A percentile compares a stretch with the other conserved stretches of the same genome.
These are phyloP conservation scores for Chlamydomonas incerta DNA, from an alignment of 139 green algal species.

Conservation along the genomic window DNA sequence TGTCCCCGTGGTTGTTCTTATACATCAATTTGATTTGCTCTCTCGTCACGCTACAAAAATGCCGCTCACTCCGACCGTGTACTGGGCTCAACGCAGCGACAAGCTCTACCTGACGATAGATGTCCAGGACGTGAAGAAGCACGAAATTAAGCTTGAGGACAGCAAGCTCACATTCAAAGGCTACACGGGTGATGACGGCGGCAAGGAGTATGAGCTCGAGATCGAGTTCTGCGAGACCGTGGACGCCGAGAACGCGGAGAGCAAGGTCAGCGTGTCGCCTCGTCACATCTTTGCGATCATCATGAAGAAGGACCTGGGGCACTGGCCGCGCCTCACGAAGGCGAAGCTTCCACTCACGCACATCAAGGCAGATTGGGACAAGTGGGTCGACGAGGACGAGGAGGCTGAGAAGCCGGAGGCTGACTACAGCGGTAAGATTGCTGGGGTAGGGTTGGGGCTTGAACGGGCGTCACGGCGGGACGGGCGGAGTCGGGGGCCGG, in stretches of 20 bases:
- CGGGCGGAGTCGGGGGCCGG: too few relatives aligned
- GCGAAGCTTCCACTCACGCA: conserved; percentile 46
- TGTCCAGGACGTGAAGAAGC: conserved; percentile 68
- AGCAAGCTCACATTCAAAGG: conserved; percentile 70
- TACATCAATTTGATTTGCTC: background rate
- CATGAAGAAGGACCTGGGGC: conserved; percentile 69
- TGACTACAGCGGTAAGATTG: conserved; percentile 30
- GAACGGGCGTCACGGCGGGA: background rate
- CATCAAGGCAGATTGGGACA: conserved; percentile 64
- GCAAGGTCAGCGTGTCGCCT: conserved; percentile 71
- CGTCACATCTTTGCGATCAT: conserved; percentile 77
- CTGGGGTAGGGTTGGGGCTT: too few relatives aligned
- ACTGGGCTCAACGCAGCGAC: conserved; percentile 83
- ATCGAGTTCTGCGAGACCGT: conserved; percentile 72
- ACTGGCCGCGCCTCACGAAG: conserved; percentile 80
- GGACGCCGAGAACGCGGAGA: conserved; percentile 60
- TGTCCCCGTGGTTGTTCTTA: too few relatives aligned
- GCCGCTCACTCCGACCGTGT: conserved; percentile 59
- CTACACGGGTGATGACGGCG: conserved; percentile 49
- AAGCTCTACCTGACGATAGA: conserved; percentile 84
- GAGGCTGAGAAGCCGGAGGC: conserved; percentile 57
- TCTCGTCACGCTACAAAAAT: background rate
- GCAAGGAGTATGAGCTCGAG: conserved; percentile 74
- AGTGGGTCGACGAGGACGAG: conserved; percentile 70
- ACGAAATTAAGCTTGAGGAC: conserved; percentile 71